A percentile compares a stretch with the other conserved stretches of the same genome.
Conservation (phyloP, 2,329 filamentous ascomycete species). For the Paraphoma chrysanthemicola region DNA sequence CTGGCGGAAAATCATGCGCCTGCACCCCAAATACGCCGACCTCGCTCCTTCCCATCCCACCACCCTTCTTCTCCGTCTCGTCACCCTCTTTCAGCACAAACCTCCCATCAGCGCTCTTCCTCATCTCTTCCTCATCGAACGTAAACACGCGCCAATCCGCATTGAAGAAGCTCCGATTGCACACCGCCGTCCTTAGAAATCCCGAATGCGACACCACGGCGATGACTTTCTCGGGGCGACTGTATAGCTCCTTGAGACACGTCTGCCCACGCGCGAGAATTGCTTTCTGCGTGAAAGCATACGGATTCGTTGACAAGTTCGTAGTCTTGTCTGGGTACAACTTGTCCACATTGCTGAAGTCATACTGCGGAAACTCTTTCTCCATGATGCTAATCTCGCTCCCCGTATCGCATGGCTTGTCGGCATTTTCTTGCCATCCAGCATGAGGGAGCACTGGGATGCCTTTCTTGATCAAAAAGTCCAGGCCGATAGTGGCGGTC, state of each 20-base stretch:
- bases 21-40: constrained; percentile 41
- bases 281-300: constrained; percentile 61
- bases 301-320: constrained; percentile 46
- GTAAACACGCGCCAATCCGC: constrained; percentile 71
- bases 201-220: constrained; percentile 71
- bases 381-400: constrained; percentile 54
- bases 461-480: constrained; percentile 60
- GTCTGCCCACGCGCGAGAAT: constrained; percentile 64
- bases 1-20: constrained; percentile 37
- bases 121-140: constrained; percentile 57
- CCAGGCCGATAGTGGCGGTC: constrained; percentile 65
- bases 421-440: constrained; percentile 66
- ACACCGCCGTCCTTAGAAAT: constrained; percentile 66
- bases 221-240: constrained; percentile 66
- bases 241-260: constrained; percentile 59
- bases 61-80: constrained; percentile 17
- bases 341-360: constrained; percentile 65
- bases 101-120: constrained; percentile 49
- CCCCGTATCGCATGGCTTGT: constrained; percentile 68
- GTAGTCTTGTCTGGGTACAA: constrained; percentile 69
- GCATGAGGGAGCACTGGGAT: constrained; percentile 65
- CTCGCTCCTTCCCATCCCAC: constrained; percentile 60
- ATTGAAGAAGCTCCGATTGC: constrained; percentile 60
- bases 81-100: constrained; percentile 49
- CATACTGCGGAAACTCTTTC: constrained; percentile 61